These are phyloP conservation scores for Rhodotorula sphaerocarpa DNA, from an alignment of 768 basidiomycete species.

Conservation along the genomic window DNA sequence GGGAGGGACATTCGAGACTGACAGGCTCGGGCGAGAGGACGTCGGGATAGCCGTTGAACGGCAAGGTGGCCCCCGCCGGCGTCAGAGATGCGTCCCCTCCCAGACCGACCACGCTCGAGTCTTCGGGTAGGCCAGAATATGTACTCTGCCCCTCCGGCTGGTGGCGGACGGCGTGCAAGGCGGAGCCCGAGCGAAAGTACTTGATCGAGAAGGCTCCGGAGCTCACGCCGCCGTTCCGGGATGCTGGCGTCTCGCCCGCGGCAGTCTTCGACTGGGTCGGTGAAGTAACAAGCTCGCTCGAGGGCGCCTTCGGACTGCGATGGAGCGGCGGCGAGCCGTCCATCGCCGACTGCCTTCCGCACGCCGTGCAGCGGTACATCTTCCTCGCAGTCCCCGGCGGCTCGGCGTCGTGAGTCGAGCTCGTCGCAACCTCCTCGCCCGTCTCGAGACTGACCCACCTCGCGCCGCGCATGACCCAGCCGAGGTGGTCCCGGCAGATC, in stretches of 20 bases:
- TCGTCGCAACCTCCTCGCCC: not conserved
- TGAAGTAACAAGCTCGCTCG: not conserved
- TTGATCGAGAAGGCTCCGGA: constrained; percentile 24
- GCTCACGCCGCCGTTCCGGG: too few relatives aligned
- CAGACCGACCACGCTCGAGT: not conserved
- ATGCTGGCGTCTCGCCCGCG: too few relatives aligned
- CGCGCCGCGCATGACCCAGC: not conserved
- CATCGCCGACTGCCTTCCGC: not conserved
- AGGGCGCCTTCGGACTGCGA: not conserved
- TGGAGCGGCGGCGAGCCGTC: not conserved
- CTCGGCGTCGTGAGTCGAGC: not conserved
- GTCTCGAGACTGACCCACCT: not conserved
- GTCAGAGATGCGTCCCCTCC: not conserved
- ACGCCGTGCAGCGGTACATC: constrained; percentile 12
- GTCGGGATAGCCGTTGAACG: too few relatives aligned
- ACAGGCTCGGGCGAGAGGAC: too few relatives aligned
- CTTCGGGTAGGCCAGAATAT: too few relatives aligned
- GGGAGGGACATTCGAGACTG: too few relatives aligned
- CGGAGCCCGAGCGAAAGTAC: constrained; percentile 15
- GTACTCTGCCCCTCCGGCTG: not conserved
- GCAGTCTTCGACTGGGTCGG: too few relatives aligned
- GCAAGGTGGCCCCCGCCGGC: too few relatives aligned
- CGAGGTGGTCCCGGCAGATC: constrained; percentile 23
- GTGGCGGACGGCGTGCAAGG: not conserved
- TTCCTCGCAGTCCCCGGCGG: not conserved